A percentile compares a stretch with the other conserved stretches of the same genome.
phyloP scores from a whole-genome alignment of 306 rosid genomes.

The Trifolium dubium region DNA sequence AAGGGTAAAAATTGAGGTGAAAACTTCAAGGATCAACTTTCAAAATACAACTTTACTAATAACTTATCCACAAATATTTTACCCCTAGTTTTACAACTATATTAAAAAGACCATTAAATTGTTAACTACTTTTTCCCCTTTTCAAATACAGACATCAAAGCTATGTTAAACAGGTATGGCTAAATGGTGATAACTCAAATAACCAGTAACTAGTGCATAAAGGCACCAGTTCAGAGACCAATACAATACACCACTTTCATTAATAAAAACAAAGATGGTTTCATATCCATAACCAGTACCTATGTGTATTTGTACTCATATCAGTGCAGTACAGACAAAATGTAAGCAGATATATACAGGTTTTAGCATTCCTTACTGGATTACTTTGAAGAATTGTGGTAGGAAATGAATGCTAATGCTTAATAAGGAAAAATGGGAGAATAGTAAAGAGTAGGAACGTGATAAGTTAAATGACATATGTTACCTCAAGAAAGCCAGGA shows the following conservation, averaged over 20 bases:
- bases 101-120: conserved; percentile 5
- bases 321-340: conserved; percentile 19
- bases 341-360: neutral
- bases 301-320: neutral
- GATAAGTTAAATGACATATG: conserved; percentile 16
- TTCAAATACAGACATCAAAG: conserved; percentile 6
- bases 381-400: conserved; percentile 23
- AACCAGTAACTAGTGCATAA: conserved; percentile 5
- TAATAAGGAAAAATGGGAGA: conserved; percentile 14
- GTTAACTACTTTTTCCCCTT: neutral
- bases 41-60: neutral
- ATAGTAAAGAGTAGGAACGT: conserved; percentile 20
- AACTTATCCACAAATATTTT: neutral
- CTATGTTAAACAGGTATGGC: neutral
- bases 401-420: conserved; percentile 8
- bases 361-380: conserved; percentile 20
- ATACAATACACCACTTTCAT: neutral
- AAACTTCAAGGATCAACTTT: conserved; percentile 8
- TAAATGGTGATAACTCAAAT: conserved; percentile 1
- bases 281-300: neutral
- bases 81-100: neutral
- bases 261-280: neutral
- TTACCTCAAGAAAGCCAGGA: conserved; percentile 92
- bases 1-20: conserved; percentile 1
- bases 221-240: conserved; percentile 9